A percentile compares a stretch with the other conserved stretches of the same genome.
These are phyloP conservation scores for Tilletia walkeri DNA, from an alignment of 1,284 basidiomycete genomes.

Conservation along the genomic window DNA sequence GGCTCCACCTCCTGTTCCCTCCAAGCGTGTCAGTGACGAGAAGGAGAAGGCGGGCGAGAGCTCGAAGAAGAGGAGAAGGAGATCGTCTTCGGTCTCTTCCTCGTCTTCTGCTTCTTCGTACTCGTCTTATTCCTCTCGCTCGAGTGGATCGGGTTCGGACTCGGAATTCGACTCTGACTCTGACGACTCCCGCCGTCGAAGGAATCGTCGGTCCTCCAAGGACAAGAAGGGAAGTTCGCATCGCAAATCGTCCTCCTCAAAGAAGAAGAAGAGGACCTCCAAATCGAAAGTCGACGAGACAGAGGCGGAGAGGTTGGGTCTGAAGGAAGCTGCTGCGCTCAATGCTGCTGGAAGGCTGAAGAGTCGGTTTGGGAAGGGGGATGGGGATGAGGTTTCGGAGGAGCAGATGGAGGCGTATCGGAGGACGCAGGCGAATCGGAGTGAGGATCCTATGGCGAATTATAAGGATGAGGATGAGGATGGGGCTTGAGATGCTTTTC, in stretches of 20 bases:
- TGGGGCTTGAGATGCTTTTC: no score
- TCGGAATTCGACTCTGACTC: constrained; percentile 17
- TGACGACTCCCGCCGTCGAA: not conserved
- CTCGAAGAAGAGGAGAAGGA: constrained; percentile 14
- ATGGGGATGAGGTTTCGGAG: constrained; percentile 76
- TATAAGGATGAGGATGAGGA: constrained; percentile 65
- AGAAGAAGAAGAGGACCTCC: constrained; percentile 70
- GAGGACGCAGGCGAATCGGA: constrained; percentile 64
- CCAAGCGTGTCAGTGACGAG: not conserved
- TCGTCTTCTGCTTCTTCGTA: not conserved
- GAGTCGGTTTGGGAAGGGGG: constrained; percentile 55
- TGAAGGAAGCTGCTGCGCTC: constrained; percentile 11
- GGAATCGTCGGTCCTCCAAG: constrained; percentile 15
- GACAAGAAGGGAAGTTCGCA: constrained; percentile 1
- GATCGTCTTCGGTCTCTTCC: not conserved
- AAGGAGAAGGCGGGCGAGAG: not conserved
- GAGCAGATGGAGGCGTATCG: constrained; percentile 89
- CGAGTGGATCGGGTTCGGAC: not conserved
- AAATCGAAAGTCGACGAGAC: constrained; percentile 59
- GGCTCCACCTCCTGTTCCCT: not conserved
- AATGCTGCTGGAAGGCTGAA: not conserved
- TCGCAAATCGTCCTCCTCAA: constrained; percentile 60
- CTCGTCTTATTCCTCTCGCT: not conserved
- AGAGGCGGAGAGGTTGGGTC: constrained; percentile 60
- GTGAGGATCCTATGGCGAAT: constrained; percentile 84